phyloP scores from a whole-genome alignment of 805 yeast species.

The Kuraishia molischiana region DNA sequence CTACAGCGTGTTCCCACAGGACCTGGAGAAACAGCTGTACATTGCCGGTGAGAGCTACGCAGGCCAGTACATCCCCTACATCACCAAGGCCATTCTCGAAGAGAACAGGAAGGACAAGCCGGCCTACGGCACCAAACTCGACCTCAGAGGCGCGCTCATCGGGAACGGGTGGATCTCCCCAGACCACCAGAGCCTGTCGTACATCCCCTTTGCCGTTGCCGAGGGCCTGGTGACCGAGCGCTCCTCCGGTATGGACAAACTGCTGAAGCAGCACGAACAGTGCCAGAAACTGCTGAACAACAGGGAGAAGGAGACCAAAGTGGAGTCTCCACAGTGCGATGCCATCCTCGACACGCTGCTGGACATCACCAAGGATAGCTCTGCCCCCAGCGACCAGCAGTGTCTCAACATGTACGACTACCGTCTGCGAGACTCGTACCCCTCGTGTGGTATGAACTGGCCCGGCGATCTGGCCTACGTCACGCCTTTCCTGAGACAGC shows the following conservation, averaged over 20 bases:
- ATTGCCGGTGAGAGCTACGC: constrained; percentile 96
- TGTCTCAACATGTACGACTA: constrained; percentile 85
- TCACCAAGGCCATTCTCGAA: constrained; percentile 55
- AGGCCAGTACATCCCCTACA: constrained; percentile 91
- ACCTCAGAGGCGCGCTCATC: constrained; percentile 60
- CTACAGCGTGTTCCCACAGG: constrained; percentile 66
- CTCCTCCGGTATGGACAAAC: constrained; percentile 26
- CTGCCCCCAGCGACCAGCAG: constrained; percentile 24
- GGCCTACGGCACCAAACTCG: constrained; percentile 12
- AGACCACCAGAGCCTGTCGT: constrained; percentile 70
- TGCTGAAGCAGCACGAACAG: constrained; percentile 41
- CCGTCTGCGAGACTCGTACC: constrained; percentile 59
- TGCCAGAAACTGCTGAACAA: constrained; percentile 47
- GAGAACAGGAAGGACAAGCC: constrained; percentile 24
- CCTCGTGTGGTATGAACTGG: constrained; percentile 91
- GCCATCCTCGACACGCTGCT: constrained; percentile 30
- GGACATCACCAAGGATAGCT: constrained; percentile 15
- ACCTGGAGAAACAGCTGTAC: constrained; percentile 45
- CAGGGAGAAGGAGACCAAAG: constrained; percentile 10
- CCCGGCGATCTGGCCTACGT: constrained; percentile 53
- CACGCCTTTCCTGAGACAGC: constrained; percentile 36
- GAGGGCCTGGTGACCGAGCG: constrained; percentile 40
- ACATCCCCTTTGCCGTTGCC: constrained; percentile 58
- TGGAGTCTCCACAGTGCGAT: constrained; percentile 25
- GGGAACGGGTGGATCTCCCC: constrained; percentile 98